phyloP scores from a whole-genome alignment of 148 eudicot species.

The Cornus kousa region DNA sequence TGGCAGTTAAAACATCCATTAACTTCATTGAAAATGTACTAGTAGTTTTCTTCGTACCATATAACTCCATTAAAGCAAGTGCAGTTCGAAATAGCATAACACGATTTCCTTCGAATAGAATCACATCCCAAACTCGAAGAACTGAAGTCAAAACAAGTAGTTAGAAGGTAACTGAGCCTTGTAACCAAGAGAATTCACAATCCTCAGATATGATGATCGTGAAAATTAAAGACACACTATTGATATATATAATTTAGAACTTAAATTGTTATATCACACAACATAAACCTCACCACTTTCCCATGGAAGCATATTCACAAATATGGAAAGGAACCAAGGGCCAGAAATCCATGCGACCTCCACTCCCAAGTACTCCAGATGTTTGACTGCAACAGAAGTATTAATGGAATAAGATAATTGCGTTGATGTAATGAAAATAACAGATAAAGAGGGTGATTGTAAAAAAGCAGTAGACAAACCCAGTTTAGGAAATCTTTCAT shows the following conservation, averaged over 20 bases:
- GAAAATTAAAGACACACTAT: not conserved
- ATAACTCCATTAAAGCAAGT: conserved; percentile 92
- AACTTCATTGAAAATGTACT: not conserved
- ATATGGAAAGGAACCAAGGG: conserved; percentile 95
- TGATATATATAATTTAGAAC: not conserved
- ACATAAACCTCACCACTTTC: conserved; percentile 72
- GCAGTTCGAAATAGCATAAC: conserved; percentile 94
- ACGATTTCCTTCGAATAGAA: conserved; percentile 92
- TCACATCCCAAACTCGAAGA: conserved; percentile 94
- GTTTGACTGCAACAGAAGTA: conserved; percentile 69
- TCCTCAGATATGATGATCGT: not conserved
- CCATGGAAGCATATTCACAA: conserved; percentile 93
- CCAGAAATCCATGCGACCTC: conserved; percentile 89
- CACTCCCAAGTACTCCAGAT: conserved; percentile 92
- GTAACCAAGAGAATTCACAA: not conserved
- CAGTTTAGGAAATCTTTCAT: conserved; percentile 79
- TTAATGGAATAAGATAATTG: conserved; percentile 18
- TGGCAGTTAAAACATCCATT: not conserved
- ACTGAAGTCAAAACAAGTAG: conserved; percentile 42
- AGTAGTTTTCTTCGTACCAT: conserved; percentile 47
- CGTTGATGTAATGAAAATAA: not conserved
- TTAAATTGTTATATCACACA: not conserved
- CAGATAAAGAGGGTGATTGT: conserved; percentile 3
- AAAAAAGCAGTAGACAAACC: conserved; percentile 43
- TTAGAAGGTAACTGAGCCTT: not conserved